Percentiles rank a stretch among this genome's conserved stretches.
Conservation (phyloP, 2,329 filamentous ascomycete species). For the Penicillium sp. region DNA sequence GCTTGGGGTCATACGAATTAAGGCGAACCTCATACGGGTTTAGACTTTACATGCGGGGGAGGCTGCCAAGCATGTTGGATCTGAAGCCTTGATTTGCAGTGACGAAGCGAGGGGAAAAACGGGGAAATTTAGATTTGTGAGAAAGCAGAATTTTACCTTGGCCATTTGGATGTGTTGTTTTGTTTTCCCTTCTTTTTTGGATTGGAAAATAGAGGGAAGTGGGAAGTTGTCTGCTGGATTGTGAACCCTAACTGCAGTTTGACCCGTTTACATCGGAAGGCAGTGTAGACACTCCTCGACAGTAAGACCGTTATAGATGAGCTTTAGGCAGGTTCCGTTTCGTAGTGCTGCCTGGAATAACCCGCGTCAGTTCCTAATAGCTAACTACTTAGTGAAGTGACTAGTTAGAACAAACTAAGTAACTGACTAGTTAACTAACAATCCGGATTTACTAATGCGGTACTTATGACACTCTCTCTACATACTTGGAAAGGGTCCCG, state of each 20-base stretch:
- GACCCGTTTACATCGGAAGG: background rate
- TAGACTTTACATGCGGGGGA: conserved; percentile 27
- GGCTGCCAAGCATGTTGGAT: conserved; percentile 24
- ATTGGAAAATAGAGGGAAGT: background rate
- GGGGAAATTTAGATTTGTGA: background rate
- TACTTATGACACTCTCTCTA: background rate
- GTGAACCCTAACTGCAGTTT: background rate
- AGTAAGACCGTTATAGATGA: background rate
- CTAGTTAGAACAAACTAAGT: too few species aligned
- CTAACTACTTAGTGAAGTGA: too few species aligned
- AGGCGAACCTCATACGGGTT: conserved; percentile 2
- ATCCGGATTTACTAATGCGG: background rate
- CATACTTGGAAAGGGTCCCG: background rate
- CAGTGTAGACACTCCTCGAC: background rate
- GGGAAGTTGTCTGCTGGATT: background rate
- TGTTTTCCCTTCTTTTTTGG: background rate
- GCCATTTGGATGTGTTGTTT: background rate
- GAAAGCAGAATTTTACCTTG: background rate
- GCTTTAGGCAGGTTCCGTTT: background rate
- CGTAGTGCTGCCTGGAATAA: background rate
- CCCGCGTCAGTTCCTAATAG: background rate
- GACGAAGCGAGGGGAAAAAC: conserved; percentile 11
- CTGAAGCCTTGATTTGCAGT: conserved; percentile 23
- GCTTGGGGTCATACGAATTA: conserved; percentile 17
- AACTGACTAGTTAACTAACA: background rate